A percentile compares a stretch with the other conserved stretches of the same genome.
phyloP scores from a whole-genome alignment of 768 basidiomycete genomes.

The Termitomyces sp. region DNA sequence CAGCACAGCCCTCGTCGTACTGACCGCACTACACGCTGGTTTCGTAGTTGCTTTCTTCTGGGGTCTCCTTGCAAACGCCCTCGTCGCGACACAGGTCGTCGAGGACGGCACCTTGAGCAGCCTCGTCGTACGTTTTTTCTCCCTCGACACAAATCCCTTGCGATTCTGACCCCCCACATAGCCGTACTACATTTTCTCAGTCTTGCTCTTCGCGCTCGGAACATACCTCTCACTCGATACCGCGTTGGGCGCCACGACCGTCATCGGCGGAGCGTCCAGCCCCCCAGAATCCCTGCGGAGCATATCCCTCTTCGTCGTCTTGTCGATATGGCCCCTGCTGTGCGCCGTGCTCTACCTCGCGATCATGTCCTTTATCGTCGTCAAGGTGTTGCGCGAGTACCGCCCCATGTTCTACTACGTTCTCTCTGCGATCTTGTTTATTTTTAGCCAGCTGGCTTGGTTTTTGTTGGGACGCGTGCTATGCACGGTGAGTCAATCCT shows the following conservation, averaged over 20 bases:
- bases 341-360: conserved; percentile 58
- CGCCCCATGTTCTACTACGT: conserved; percentile 79
- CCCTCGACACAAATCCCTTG: too few relatives aligned
- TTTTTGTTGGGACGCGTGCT: conserved; percentile 77
- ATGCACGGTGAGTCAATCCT: conserved; percentile 55
- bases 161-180: conserved; percentile 19
- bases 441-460: conserved; percentile 77
- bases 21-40: conserved; percentile 79
- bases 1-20: conserved; percentile 55
- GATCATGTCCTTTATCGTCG: conserved; percentile 79
- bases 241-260: conserved; percentile 57
- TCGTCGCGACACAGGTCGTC: conserved; percentile 84
- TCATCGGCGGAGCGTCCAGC: conserved; percentile 50
- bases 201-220: conserved; percentile 64
- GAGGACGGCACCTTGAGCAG: conserved; percentile 83
- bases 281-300: conserved; percentile 55
- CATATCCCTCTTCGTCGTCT: conserved; percentile 77
- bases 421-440: conserved; percentile 69
- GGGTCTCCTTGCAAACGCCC: conserved; percentile 67
- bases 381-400: conserved; percentile 69
- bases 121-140: conserved; percentile 52
- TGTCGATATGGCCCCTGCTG: conserved; percentile 63
- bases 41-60: conserved; percentile 76
- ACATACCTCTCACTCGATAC: conserved; percentile 85
- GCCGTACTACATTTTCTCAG: conserved; percentile 57